A percentile compares a stretch with the other conserved stretches of the same genome.
phyloP scores from a whole-genome alignment of 225 moss, liverwort and hornwort species.

The Physcomitrium patens region DNA sequence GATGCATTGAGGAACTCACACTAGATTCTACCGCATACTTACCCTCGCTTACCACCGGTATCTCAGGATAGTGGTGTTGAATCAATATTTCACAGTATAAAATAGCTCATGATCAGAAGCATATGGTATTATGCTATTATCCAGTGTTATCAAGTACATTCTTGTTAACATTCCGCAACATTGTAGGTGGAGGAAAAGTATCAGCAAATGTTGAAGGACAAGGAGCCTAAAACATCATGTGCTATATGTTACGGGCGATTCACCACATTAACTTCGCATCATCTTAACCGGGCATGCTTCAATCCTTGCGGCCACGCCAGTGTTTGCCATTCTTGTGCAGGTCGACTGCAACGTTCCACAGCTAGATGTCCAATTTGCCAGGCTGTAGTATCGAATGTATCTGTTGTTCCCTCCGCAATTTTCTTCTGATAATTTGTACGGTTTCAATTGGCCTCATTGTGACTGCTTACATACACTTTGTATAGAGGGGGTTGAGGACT shows the following conservation, averaged over 20 bases:
- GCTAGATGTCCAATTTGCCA: constrained; percentile 24
- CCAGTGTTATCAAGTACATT: no score
- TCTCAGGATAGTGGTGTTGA: not conserved
- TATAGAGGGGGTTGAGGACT: no score
- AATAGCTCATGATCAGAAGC: no score
- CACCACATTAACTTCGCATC: constrained; percentile 1
- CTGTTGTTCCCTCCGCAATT: constrained; percentile 17
- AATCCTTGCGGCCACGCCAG: constrained; percentile 31
- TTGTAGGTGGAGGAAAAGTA: constrained; percentile 21
- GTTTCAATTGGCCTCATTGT: no score
- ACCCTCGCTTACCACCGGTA: not conserved
- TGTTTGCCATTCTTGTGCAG: constrained; percentile 24
- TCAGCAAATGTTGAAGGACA: not conserved
- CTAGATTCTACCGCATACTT: not conserved
- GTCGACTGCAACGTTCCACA: constrained; percentile 8
- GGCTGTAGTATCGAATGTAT: not conserved
- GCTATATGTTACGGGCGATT: constrained; percentile 23
- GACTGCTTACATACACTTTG: no score
- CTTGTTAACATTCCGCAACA: not conserved
- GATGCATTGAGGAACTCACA: no score
- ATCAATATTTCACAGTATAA: no score
- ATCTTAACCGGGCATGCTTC: not conserved
- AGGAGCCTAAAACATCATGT: constrained; percentile 14
- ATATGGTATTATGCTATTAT: no score
- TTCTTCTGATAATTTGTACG: not conserved